A percentile compares a stretch with the other conserved stretches of the same genome.
phyloP scores from a whole-genome alignment of 2,329 filamentous ascomycete species.

The Apiospora sp. region DNA sequence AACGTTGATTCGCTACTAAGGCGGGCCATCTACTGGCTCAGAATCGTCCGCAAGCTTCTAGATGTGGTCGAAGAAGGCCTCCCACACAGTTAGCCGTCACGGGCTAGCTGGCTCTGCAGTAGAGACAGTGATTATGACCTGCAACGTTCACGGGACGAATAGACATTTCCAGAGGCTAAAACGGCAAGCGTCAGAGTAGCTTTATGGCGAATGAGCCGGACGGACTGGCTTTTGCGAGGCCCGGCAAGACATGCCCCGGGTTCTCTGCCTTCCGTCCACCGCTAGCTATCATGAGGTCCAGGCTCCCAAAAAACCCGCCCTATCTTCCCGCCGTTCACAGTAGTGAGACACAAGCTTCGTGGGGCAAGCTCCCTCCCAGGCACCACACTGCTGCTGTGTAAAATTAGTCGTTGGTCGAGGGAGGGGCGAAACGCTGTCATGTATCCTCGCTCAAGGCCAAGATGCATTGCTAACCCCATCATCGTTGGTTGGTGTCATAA shows the following conservation, averaged over 20 bases:
- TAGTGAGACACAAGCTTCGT: constrained; percentile 19
- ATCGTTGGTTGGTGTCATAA: not conserved
- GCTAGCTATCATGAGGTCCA: not conserved
- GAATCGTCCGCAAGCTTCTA: not conserved
- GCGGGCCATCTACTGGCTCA: constrained; percentile 4
- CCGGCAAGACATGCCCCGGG: not conserved
- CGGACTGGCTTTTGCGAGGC: not conserved
- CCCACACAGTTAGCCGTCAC: not conserved
- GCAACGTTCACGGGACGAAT: not conserved
- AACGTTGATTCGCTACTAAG: not conserved
- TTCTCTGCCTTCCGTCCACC: constrained; percentile 16
- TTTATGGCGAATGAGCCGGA: not conserved
- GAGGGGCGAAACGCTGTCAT: not conserved
- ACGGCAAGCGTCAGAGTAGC: not conserved
- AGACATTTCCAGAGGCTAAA: not conserved
- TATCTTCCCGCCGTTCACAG: not conserved
- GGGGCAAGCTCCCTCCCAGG: not conserved
- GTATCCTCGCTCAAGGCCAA: not conserved
- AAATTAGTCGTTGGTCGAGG: not conserved
- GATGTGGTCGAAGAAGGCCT: not conserved
- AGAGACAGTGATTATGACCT: not conserved
- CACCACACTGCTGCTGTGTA: not conserved
- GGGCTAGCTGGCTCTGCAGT: not conserved
- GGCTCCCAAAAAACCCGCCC: not conserved
- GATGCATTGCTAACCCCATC: not conserved